Percentiles rank a stretch among this genome's conserved stretches.
phyloP scores from a whole-genome alignment of 2,329 filamentous ascomycete species.

The Penicillium sp. region DNA sequence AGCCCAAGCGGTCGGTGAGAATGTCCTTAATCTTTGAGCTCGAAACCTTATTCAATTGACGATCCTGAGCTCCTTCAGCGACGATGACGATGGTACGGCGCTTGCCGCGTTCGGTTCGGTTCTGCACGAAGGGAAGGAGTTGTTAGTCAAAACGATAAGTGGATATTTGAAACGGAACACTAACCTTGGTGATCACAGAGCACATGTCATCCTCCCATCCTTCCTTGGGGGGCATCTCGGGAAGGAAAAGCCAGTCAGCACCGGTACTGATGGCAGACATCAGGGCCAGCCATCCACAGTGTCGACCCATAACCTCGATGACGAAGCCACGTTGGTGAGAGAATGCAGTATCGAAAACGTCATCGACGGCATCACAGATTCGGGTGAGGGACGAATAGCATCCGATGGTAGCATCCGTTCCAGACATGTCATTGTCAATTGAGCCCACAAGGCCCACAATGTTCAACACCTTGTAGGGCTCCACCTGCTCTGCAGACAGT shows the following conservation, averaged over 20 bases:
- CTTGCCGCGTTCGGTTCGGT: conserved; percentile 79
- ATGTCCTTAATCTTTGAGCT: conserved; percentile 82
- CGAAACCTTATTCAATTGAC: conserved; percentile 78
- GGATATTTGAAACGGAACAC: conserved; percentile 20
- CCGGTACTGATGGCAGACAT: conserved; percentile 95
- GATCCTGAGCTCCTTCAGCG: conserved; percentile 89
- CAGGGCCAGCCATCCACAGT: conserved; percentile 95
- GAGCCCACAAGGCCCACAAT: conserved; percentile 95
- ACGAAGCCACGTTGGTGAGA: conserved; percentile 97
- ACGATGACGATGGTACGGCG: conserved; percentile 98
- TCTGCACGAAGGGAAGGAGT: conserved; percentile 50
- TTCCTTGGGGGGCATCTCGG: conserved; percentile 83
- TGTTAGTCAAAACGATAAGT: not conserved
- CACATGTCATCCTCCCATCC: conserved; percentile 93
- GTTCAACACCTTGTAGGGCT: conserved; percentile 82
- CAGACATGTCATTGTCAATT: conserved; percentile 97
- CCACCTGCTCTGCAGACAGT: conserved; percentile 68
- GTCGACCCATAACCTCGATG: conserved; percentile 96
- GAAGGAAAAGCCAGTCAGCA: conserved; percentile 95
- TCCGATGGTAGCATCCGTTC: conserved; percentile 95
- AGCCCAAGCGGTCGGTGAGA: conserved; percentile 74
- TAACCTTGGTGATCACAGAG: conserved; percentile 69
- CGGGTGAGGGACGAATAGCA: conserved; percentile 91
- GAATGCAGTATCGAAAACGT: conserved; percentile 87
- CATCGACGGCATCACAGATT: conserved; percentile 95